Evolutionary conservation across 768 basidiomycete genomes (phyloP), one percentile per base, ranked within the genome.

Genomic region (Podaxis carcinomalis): DNA sequence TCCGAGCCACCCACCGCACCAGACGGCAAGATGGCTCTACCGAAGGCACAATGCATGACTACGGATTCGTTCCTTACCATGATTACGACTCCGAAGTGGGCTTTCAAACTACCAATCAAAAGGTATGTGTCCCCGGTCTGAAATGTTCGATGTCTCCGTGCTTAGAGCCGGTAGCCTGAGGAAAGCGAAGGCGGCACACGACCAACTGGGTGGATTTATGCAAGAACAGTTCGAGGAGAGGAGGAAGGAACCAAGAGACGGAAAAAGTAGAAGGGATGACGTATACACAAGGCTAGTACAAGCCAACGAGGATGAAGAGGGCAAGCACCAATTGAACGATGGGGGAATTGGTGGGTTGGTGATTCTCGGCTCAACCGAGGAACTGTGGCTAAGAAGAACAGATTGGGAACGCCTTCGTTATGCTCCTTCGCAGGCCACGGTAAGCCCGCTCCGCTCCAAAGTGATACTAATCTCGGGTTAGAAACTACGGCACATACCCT

Each of bases 381-480:
- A 44, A 19, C 14, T 44, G 2, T 44, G 21, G 5, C 2, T 40
- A 2, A 9, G 57, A 10, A 27, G 16, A 49, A 40, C 59, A 83
- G 82, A 80, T 83, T 51, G 83, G 83, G 4, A 85, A 85, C 53
- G 66, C 83, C 1, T 85, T 77, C 63, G 64, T 78, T 10, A 72
- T 83, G 66, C 70, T 88, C 23, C 23, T 80, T 86, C 42, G 84
- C 85, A 47, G 85, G 86, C 11, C 83, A 86, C 67, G 85, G 83
- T 78, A 62, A 39, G 72, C 63, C 6, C 53, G 16, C 14, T 1
- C 19, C 19, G 44, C 42, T 39, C 10, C 11, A 23, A 49, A 25
- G 51, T 13, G 37, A 23, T 39, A 25, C 54, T 16, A 59, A 10
- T 51, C n/a, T 51, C 7, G 7, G 59, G 35, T 19, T 28, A 80